Evolutionary conservation across 768 basidiomycete species (phyloP).

Genomic region (Mycena belliarum): DNA sequence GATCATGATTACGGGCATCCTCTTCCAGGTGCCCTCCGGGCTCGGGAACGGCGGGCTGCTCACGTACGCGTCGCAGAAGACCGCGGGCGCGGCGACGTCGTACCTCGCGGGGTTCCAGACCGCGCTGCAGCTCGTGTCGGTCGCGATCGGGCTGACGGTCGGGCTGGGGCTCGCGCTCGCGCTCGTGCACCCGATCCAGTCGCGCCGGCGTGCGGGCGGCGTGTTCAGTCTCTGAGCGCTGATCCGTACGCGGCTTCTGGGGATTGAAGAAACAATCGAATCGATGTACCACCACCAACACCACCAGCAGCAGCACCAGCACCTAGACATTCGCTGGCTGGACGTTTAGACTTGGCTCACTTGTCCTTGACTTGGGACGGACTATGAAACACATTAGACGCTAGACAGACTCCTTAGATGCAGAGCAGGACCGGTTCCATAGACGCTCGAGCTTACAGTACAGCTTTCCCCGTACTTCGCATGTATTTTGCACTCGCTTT

Average conservation of each 20-base stretch:
- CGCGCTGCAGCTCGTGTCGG: conserved; percentile 74
- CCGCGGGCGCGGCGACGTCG: conserved; percentile 50
- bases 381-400: background rate
- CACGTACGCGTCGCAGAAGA: conserved; percentile 60
- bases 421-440: too few relatives aligned
- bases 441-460: too few relatives aligned
- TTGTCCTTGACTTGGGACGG: background rate
- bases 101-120: conserved; percentile 75
- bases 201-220: conserved; percentile 56
- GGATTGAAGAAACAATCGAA: too few relatives aligned
- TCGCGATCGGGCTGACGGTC: conserved; percentile 79
- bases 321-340: background rate
- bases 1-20: conserved; percentile 81
- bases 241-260: too few relatives aligned
- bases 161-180: conserved; percentile 73
- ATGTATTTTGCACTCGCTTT: too few relatives aligned
- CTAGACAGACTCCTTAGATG: background rate
- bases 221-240: conserved; percentile 48
- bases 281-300: too few relatives aligned
- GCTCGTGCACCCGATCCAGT: conserved; percentile 64
- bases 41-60: conserved; percentile 80
- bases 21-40: conserved; percentile 85
- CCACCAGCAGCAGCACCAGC: background rate
- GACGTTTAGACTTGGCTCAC: background rate
- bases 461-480: too few relatives aligned